Conservation (phyloP, 2,329 filamentous ascomycete genomes). For the Hymenoscyphus scutula region DNA sequence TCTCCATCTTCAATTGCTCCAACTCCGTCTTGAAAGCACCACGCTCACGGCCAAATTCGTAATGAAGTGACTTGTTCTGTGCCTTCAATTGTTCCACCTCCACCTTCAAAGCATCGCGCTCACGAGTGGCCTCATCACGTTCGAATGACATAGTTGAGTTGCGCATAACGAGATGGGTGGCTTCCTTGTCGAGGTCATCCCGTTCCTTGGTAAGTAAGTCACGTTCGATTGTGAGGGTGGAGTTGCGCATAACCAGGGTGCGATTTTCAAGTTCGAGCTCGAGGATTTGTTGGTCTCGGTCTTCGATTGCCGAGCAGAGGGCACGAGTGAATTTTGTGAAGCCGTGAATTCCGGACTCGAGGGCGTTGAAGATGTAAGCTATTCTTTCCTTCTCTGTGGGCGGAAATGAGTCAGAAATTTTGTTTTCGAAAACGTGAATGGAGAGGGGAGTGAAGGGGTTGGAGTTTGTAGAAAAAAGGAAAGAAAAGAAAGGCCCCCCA, state of each 20-base stretch:
- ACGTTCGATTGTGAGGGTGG: not conserved
- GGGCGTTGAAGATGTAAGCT: not conserved
- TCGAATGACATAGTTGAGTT: not conserved
- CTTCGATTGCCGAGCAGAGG: not conserved
- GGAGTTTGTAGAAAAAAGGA: not conserved
- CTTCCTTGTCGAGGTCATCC: not conserved
- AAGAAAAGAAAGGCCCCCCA: not conserved
- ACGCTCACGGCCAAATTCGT: not conserved
- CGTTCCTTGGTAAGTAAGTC: not conserved
- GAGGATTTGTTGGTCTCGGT: not conserved
- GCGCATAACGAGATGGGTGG: not conserved
- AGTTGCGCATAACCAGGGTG: not conserved
- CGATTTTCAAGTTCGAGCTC: not conserved
- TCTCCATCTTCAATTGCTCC: not conserved
- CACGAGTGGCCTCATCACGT: not conserved
- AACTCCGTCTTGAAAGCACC: not conserved
- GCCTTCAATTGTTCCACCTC: not conserved
- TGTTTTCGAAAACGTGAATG: not conserved
- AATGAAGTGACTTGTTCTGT: not conserved
- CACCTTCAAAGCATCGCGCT: not conserved
- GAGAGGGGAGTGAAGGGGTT: not conserved
- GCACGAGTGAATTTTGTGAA: not conserved
- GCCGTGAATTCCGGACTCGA: not conserved
- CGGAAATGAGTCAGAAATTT: not conserved
- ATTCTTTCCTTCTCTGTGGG: not conserved